Base-by-base conservation (phyloP, 2,329 filamentous ascomycete genomes). In the Venturia effusa region DNA sequence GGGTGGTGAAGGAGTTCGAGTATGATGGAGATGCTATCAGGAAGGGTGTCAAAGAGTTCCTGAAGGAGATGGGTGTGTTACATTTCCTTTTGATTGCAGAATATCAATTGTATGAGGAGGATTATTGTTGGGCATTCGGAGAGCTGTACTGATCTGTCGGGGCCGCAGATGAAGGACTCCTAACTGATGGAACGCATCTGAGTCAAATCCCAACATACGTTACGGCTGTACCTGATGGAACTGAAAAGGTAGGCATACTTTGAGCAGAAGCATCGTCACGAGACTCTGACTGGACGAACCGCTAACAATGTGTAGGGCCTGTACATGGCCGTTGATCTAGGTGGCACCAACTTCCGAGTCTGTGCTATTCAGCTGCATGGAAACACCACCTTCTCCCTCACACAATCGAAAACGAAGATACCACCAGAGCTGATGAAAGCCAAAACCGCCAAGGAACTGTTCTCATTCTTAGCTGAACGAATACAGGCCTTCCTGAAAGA, bases 171-270 rank as follows among this genome's bases (percentile, higher is more conserved):
- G 89, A 96, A 80, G 94, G 94, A 34, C 79, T 97, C 68, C 78
- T 84, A 66, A 86, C 87, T 71, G 86, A 92, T 70, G 88, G 87
- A 67, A 88, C 90, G 39, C 92, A 88, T 69, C 78, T 99, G 79
- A 93, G 89, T 78, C 94, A 97, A 79, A 97, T 99, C 71, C 94
- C 94, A 8, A 96, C 92, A 51, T 99, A 96, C 76, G 93, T 99
- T 68, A 97, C 94, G 1, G 88, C 86, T 41, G 92, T 97, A 34
- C 94, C 94, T 73, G 94, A 97, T 83, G 94, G 94, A 70, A 97
- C 92, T 3, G 94, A 99, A 79, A 96, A 97, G 87, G 92, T 93
- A 78, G 70, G 70, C 45, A 54, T 57, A 34, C 37, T 34, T 40
- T 64, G 39, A 24, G 15, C 43, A 19, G 11, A n/a, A 39, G 27